These are phyloP conservation scores for Handroanthus guayacan DNA, from an alignment of 257 asterid species.

Conservation along the genomic window DNA sequence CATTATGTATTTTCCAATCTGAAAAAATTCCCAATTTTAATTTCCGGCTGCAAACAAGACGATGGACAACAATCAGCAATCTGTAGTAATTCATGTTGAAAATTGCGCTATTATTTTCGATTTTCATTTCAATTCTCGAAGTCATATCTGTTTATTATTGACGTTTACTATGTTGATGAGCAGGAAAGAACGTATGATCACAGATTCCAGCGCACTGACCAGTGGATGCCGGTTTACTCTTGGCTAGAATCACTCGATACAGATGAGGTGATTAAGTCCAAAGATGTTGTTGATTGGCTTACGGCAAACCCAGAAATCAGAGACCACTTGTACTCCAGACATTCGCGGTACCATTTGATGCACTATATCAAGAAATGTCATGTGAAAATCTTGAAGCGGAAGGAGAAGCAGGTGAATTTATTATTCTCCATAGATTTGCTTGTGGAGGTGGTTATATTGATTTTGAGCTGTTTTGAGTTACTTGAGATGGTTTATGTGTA, in stretches of 20 bases:
- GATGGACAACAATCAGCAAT: slow-evolving; percentile 33
- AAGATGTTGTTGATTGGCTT: slow-evolving; percentile 85
- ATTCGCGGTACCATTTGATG: slow-evolving; percentile 94
- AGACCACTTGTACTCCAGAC: slow-evolving; percentile 76
- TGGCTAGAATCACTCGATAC: slow-evolving; percentile 87
- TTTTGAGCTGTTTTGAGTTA: neutral
- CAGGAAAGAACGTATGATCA: slow-evolving; percentile 64
- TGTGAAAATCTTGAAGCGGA: slow-evolving; percentile 83
- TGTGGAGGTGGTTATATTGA: neutral
- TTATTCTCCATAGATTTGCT: neutral
- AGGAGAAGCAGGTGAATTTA: slow-evolving; percentile 68
- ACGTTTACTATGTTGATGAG: slow-evolving; percentile 1
- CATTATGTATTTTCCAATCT: too few relatives aligned
- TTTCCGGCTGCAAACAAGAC: slow-evolving; percentile 22
- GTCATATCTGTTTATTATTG: neutral
- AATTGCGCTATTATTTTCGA: neutral
- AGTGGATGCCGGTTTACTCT: slow-evolving; percentile 90
- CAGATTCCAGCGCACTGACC: slow-evolving; percentile 97
- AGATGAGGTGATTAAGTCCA: slow-evolving; percentile 83
- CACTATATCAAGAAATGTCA: slow-evolving; percentile 95
- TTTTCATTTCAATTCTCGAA: neutral
- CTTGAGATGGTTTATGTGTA: neutral
- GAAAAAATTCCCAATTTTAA: neutral
- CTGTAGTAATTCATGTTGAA: slow-evolving; percentile 15
- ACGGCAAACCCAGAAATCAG: slow-evolving; percentile 73